Base-by-base conservation (phyloP, 805 yeast genomes). In the Suhomyces canberraensis region DNA sequence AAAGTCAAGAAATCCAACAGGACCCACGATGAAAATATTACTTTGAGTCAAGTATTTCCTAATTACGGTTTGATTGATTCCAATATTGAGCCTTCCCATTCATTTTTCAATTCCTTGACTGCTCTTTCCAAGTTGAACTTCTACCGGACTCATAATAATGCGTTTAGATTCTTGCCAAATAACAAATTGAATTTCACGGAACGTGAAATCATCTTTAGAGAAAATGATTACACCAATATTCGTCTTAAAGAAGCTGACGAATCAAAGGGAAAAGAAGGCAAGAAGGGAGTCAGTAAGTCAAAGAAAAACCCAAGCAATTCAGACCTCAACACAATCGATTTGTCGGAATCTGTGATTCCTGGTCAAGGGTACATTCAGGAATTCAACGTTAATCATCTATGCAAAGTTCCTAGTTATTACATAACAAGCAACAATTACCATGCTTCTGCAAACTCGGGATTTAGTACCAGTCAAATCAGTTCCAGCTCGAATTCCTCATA, bases 351-450 rank as follows among this genome's bases (percentile, higher is more conserved):
- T 9, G 54, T 65, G 2, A 48, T 68, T 4, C 73, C 73, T 3
- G 74, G 74, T 2, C 69, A 66, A 45, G 74, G 74, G 1, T 63
- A 48, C 29, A 61, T 68, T 28, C 73, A 60, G 25, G 73, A 67
- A 41, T 68, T 68, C 42, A 65, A 58, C 36, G 59, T 68, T 13
- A 58, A 54, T 34, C 64, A 63, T 39, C 38, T 66, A 11, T 68
- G 74, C 47, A 65, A 61, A 38, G 69, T 66, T 9, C 72, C 73
- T 4, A 65, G 61, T 47, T 68, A 68, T 42, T 68, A 61, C 46
- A 54, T 63, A 25, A 55, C 63, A 21, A 58, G 51, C 27, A 56
- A 52, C 14, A 26, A 14, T 35, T 56, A 53, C 30, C 59, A 52
- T 29, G 46, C 48, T 13, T 30, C 43, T 8, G 21, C 33, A 42